phyloP scores from a whole-genome alignment of 257 asterid genomes.

The Cinchona pubescens region DNA sequence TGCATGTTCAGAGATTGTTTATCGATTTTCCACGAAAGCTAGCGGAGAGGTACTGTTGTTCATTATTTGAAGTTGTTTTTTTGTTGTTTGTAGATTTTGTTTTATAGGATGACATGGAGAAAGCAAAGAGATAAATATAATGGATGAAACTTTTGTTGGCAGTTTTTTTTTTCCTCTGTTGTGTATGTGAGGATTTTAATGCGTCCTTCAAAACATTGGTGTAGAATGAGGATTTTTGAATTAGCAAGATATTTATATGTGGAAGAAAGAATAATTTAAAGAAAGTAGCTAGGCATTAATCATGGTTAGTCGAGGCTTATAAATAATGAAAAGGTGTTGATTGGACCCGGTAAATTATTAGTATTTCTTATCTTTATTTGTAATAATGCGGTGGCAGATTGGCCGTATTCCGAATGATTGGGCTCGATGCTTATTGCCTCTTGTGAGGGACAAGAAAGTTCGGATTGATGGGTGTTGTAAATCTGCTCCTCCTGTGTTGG shows the following conservation, averaged over 20 bases:
- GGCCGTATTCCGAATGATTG: slow-evolving; percentile 98
- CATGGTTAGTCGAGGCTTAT: not conserved
- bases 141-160: not conserved
- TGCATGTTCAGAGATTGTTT: slow-evolving; percentile 74
- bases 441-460: slow-evolving; percentile 77
- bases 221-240: not conserved
- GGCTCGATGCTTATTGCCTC: slow-evolving; percentile 89
- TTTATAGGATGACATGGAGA: not conserved
- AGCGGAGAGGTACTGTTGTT: slow-evolving; percentile 70
- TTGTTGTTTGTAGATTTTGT: not conserved
- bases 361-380: not conserved
- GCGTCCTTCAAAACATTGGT: not conserved
- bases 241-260: not conserved
- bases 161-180: not conserved
- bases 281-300: not conserved
- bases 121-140: not conserved
- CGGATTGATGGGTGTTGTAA: slow-evolving; percentile 63
- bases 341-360: not conserved
- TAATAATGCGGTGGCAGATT: slow-evolving; percentile 48
- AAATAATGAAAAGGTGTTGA: not conserved
- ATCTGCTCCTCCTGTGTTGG: slow-evolving; percentile 75
- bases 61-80: not conserved
- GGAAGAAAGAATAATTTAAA: not conserved
- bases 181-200: not conserved
- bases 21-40: slow-evolving; percentile 66